A percentile compares a stretch with the other conserved stretches of the same genome.
phyloP scores from a whole-genome alignment of 805 yeast species.

The Barnettozyma californica region DNA sequence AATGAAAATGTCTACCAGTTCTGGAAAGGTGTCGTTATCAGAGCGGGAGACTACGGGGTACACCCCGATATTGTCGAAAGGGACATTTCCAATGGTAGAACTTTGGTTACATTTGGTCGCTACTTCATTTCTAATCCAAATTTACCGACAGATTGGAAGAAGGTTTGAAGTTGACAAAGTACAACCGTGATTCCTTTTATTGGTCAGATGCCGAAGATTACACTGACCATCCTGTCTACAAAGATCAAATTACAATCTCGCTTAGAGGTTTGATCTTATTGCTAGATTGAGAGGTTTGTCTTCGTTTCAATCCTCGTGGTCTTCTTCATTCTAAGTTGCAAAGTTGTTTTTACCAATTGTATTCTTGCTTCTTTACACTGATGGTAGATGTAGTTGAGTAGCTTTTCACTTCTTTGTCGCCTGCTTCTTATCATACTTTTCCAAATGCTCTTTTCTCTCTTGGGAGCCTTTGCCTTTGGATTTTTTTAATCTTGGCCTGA shows the following conservation, averaged over 20 bases:
- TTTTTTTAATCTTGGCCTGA: conserved; percentile 38
- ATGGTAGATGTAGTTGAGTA: conserved; percentile 2
- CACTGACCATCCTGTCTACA: conserved; percentile 7
- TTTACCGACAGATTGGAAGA: conserved; percentile 29
- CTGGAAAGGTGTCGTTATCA: conserved; percentile 23
- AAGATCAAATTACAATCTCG: conserved; percentile 6
- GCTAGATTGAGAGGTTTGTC: neutral
- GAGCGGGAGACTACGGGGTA: conserved; percentile 25
- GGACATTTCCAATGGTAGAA: conserved; percentile 24
- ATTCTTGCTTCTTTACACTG: conserved; percentile 6
- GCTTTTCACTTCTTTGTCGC: conserved; percentile 26
- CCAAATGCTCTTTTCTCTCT: conserved; percentile 65
- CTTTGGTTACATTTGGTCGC: conserved; percentile 26
- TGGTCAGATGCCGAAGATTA: neutral
- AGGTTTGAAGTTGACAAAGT: conserved; percentile 29
- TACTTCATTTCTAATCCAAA: conserved; percentile 36
- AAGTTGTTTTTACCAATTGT: neutral
- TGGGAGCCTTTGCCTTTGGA: conserved; percentile 58
- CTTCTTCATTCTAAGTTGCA: neutral
- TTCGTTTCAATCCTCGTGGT: too few relatives aligned
- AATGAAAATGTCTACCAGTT: conserved; percentile 13
- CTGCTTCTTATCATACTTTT: conserved; percentile 56
- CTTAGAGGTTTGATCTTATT: neutral
- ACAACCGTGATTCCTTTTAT: conserved; percentile 29
- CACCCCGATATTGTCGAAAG: conserved; percentile 33